Evolutionary conservation across 116 monocot genomes (phyloP).

Genomic region (Iris pallida): DNA sequence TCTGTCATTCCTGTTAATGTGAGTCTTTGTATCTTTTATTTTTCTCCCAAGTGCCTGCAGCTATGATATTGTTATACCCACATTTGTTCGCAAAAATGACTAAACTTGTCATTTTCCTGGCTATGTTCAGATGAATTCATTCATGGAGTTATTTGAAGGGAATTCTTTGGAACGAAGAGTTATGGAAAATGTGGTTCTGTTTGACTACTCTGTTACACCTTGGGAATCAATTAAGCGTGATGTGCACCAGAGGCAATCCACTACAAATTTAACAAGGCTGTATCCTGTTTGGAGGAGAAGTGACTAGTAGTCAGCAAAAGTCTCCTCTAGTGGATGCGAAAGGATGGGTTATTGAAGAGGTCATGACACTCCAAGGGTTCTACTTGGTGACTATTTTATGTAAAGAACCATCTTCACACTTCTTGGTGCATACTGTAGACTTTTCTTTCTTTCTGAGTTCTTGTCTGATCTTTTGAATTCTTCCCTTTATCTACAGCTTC

Average conservation of each 20-base stretch:
- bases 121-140: slow-evolving; percentile 41
- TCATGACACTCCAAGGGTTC: slow-evolving; percentile 69
- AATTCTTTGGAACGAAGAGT: slow-evolving; percentile 56
- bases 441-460: not conserved
- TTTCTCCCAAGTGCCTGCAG: not conserved
- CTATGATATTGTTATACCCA: not conserved
- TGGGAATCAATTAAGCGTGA: slow-evolving; percentile 73
- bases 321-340: slow-evolving; percentile 48
- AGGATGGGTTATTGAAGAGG: slow-evolving; percentile 93
- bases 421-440: not conserved
- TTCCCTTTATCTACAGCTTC: slow-evolving; percentile 47
- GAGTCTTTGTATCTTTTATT: slow-evolving; percentile 17
- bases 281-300: slow-evolving; percentile 59
- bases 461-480: slow-evolving; percentile 4
- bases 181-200: slow-evolving; percentile 80
- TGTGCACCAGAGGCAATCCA: slow-evolving; percentile 59
- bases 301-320: slow-evolving; percentile 84
- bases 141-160: slow-evolving; percentile 81
- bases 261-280: slow-evolving; percentile 64
- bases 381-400: slow-evolving; percentile 79
- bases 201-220: slow-evolving; percentile 51
- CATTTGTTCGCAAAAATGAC: not conserved
- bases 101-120: not conserved
- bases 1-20: slow-evolving; percentile 51
- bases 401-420: slow-evolving; percentile 16